Evolutionary conservation across 2,329 filamentous ascomycete species (phyloP).

Genomic region (Pseudocercospora pini-densiflorae): DNA sequence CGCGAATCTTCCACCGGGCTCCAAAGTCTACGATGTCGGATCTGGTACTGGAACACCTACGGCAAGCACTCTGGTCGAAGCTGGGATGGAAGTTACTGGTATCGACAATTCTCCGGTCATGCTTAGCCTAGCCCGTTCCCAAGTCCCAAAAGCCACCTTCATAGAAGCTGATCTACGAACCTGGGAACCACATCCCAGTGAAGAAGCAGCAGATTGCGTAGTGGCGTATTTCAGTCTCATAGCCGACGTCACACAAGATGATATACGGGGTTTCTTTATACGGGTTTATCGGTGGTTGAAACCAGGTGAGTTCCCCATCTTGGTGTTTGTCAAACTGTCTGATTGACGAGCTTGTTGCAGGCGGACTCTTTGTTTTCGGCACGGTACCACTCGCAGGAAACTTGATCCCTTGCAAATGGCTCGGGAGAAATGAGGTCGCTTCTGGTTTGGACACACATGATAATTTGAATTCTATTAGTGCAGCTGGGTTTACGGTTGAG

Average conservation of each 20-base stretch:
- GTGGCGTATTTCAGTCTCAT: slow-evolving; percentile 20
- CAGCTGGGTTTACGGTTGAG: slow-evolving; percentile 21
- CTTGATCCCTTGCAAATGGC: slow-evolving; percentile 10
- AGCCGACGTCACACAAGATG: slow-evolving; percentile 20
- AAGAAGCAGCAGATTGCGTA: slow-evolving; percentile 13
- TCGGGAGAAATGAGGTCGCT: slow-evolving; percentile 1
- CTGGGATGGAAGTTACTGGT: slow-evolving; percentile 36
- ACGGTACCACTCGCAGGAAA: slow-evolving; percentile 20
- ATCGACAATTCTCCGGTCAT: slow-evolving; percentile 40
- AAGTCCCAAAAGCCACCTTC: slow-evolving; percentile 17
- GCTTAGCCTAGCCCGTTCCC: slow-evolving; percentile 33
- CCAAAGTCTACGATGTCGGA: slow-evolving; percentile 39
- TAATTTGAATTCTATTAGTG: slow-evolving; percentile 7
- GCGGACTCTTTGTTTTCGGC: slow-evolving; percentile 21
- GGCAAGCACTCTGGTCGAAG: slow-evolving; percentile 34
- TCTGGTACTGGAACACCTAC: slow-evolving; percentile 41
- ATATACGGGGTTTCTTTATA: slow-evolving; percentile 23
- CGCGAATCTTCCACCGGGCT: slow-evolving; percentile 18
- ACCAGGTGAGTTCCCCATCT: slow-evolving; percentile 1
- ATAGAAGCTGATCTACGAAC: slow-evolving; percentile 5
- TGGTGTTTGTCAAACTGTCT: neutral
- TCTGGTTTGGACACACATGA: slow-evolving; percentile 11
- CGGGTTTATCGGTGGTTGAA: slow-evolving; percentile 21
- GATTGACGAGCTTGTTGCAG: neutral
- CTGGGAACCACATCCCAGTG: slow-evolving; percentile 14